These are phyloP conservation scores for Cyclocybe cylindracea DNA, from an alignment of 768 basidiomycete species.

Conservation along the genomic window DNA sequence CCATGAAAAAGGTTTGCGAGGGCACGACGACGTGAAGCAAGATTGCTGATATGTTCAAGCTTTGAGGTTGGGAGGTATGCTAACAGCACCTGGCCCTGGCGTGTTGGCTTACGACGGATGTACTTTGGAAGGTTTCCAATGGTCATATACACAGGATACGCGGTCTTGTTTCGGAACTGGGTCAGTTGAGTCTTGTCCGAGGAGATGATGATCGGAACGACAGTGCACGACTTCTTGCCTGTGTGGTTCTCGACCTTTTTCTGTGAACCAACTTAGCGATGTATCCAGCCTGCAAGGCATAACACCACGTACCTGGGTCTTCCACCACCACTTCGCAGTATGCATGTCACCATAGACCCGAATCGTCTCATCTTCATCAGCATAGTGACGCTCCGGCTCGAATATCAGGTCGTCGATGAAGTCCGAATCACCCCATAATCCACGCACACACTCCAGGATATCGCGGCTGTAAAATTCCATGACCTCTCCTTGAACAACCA, in stretches of 20 bases:
- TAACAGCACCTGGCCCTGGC: slow-evolving; percentile 32
- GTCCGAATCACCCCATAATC: slow-evolving; percentile 33
- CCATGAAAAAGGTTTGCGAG: slow-evolving; percentile 37
- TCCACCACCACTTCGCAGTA: slow-evolving; percentile 56
- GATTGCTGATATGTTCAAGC: slow-evolving; percentile 28
- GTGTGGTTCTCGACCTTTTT: slow-evolving; percentile 18
- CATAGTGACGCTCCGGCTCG: slow-evolving; percentile 38
- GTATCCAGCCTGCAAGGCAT: not conserved
- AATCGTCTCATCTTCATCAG: slow-evolving; percentile 20
- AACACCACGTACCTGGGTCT: slow-evolving; percentile 37
- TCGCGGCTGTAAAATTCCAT: slow-evolving; percentile 34
- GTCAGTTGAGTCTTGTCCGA: slow-evolving; percentile 48
- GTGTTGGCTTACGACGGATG: slow-evolving; percentile 35
- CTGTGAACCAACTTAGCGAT: slow-evolving; percentile 12
- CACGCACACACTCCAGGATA: slow-evolving; percentile 34
- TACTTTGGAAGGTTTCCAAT: slow-evolving; percentile 47
- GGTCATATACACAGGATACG: slow-evolving; percentile 50
- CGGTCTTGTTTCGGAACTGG: slow-evolving; percentile 37
- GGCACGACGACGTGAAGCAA: slow-evolving; percentile 17
- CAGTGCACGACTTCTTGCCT: slow-evolving; percentile 24
- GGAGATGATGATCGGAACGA: slow-evolving; percentile 44
- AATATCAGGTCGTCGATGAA: slow-evolving; percentile 29
- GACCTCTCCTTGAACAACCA: slow-evolving; percentile 27
- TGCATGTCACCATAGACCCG: slow-evolving; percentile 44
- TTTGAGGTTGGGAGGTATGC: slow-evolving; percentile 41